phyloP scores from a whole-genome alignment of 2,329 filamentous ascomycete genomes.

The Xylaria sp. region DNA sequence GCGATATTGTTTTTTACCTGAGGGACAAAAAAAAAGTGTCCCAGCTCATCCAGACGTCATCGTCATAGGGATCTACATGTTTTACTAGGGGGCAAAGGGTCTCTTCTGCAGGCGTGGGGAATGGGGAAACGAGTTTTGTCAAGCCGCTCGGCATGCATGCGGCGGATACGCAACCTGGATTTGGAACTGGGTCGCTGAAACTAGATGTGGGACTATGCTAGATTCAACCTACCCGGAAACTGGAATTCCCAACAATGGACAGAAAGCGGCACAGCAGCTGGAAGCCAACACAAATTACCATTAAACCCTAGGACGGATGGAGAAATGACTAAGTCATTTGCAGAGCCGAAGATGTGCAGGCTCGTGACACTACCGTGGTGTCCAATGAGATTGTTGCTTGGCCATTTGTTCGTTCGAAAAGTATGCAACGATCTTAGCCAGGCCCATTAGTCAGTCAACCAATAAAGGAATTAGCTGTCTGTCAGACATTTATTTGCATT shows the following conservation, averaged over 20 bases:
- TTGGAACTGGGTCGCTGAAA: constrained; percentile 19
- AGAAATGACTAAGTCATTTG: neutral
- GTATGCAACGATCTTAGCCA: neutral
- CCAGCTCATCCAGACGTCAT: constrained; percentile 17
- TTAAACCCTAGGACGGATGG: neutral
- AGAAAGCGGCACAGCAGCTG: constrained; percentile 2
- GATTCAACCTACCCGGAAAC: constrained; percentile 22
- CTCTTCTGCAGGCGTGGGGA: constrained; percentile 11
- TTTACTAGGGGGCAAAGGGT: constrained; percentile 6
- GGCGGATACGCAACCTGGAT: constrained; percentile 10
- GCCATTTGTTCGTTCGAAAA: neutral
- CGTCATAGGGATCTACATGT: constrained; percentile 11
- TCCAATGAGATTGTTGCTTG: neutral
- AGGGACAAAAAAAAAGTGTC: neutral
- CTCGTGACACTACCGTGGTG: constrained; percentile 4
- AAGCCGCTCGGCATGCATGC: constrained; percentile 23
- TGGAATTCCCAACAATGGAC: constrained; percentile 30
- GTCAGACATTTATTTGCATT: neutral
- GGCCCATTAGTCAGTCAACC: neutral
- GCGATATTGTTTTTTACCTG: neutral
- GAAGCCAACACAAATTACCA: constrained; percentile 3
- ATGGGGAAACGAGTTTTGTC: constrained; percentile 16
- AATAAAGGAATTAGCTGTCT: constrained; percentile 1
- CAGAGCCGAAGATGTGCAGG: neutral
- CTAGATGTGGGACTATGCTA: constrained; percentile 14